Base-by-base conservation (phyloP, 768 basidiomycete genomes). In the Leccinum pellstonianum region DNA sequence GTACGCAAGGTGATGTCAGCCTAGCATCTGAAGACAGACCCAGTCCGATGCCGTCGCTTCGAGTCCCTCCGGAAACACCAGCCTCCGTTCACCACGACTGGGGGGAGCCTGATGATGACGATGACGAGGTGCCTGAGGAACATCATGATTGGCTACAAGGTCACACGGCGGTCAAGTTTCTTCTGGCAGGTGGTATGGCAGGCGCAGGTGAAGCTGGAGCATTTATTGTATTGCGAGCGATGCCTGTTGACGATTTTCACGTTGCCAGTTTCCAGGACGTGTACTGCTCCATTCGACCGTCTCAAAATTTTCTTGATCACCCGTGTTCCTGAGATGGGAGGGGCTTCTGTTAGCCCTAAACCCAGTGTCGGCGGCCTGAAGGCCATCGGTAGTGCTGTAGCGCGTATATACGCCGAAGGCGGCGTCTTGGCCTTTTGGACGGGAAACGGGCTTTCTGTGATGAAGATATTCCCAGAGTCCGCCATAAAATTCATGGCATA, bases 401-500 rank as follows among this genome's bases (percentile, higher is more conserved):
- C 79, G 33, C 85, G 88, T 52, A 92, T 99, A 67, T 97, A 97
- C 70, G 75, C 84, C 1, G 94, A 98, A 73, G 93, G 93, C 33
- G 95, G 95, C 7, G 76, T 97, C 15, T 80, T 87, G 54, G 91
- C 88, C 3, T 99, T 98, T 73, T 99, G 97, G 96, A 94, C 95
- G n/a, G 97, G 97, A 6, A 97, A 94, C 69, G 90, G 88, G 37
- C 79, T 99, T 56, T 98, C 95, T 52, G 90, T 98, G 27, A 83
- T 86, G 55, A 98, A 98, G 79, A 97, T 98, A 63, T 91, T 98
- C 63, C 95, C 95, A 5, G 96, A 98, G 79, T 98, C 94, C 51
- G 97, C 97, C 27, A 97, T 98, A 82, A 98, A 98, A 76, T 98
- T 99, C 79, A 87, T 95, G 66, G 75, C 91, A 4, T 98, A 98